Conservation (phyloP, 345 rosid species). For the Populus alba region DNA sequence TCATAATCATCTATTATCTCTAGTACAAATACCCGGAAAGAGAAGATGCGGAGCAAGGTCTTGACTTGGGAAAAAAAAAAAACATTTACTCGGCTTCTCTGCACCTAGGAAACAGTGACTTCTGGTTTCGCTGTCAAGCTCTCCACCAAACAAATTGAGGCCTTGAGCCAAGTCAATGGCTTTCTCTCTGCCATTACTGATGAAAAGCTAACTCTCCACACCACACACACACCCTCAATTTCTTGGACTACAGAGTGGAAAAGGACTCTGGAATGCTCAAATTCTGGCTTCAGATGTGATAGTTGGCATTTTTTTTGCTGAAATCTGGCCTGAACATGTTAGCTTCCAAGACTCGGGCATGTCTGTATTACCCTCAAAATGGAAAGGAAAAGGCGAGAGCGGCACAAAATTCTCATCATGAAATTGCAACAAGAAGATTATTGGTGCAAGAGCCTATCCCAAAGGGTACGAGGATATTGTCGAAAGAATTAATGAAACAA, state of each 20-base stretch:
- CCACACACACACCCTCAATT: conserved; percentile 59
- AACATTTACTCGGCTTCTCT: conserved; percentile 43
- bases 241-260: conserved; percentile 54
- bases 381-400: conserved; percentile 69
- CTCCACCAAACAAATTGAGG: conserved; percentile 43
- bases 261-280: conserved; percentile 50
- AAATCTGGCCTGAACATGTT: conserved; percentile 79
- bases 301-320: conserved; percentile 64
- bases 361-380: conserved; percentile 51
- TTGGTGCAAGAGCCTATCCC: conserved; percentile 66
- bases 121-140: conserved; percentile 72
- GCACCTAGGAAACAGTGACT: conserved; percentile 50
- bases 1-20: neutral
- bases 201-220: conserved; percentile 56
- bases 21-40: neutral
- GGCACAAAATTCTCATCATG: conserved; percentile 60
- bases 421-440: conserved; percentile 67
- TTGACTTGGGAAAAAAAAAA: too few species aligned
- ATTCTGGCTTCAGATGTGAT: conserved; percentile 54
- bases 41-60: too few species aligned
- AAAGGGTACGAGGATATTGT: conserved; percentile 50
- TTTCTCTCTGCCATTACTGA: conserved; percentile 58
- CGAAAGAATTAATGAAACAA: conserved; percentile 50
- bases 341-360: conserved; percentile 62
- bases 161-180: conserved; percentile 47